Conservation (phyloP, 805 yeast genomes). For the Scheffersomyces stipitis region DNA sequence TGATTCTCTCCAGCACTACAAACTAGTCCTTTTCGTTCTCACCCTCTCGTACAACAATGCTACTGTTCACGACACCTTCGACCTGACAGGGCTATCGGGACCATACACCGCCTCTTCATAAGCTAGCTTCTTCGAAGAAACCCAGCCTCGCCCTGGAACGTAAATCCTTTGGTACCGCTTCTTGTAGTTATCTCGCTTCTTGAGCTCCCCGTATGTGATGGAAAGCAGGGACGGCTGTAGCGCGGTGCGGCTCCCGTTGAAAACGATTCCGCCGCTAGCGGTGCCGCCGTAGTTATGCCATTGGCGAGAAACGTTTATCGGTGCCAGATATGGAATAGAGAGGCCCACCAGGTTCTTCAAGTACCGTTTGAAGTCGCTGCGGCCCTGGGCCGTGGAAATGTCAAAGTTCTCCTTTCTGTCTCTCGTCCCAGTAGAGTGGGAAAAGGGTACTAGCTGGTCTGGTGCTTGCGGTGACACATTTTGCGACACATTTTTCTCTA, state of each 20-base stretch:
- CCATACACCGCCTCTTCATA: constrained; percentile 18
- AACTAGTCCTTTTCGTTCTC: no score
- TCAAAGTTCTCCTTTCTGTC: constrained; percentile 3
- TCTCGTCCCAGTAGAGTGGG: no score
- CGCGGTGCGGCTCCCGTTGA: constrained; percentile 6
- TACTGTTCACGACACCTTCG: no score
- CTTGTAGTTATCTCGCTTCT: constrained; percentile 33
- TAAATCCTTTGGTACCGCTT: constrained; percentile 43
- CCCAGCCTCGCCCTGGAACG: constrained; percentile 54
- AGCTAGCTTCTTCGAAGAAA: constrained; percentile 26
- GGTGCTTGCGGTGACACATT: no score
- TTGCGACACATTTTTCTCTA: no score
- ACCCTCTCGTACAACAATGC: no score
- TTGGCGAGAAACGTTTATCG: no score
- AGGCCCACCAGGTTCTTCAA: constrained; percentile 1
- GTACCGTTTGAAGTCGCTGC: constrained; percentile 2
- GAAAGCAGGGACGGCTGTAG: constrained; percentile 4
- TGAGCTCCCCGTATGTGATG: constrained; percentile 18
- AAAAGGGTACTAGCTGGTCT: no score
- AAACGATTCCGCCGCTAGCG: neutral
- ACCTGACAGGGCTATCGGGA: neutral
- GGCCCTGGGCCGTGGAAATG: constrained; percentile 2
- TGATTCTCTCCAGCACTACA: no score
- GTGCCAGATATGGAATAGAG: no score
- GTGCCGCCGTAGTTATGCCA: neutral